Conservation (phyloP, 1,284 basidiomycete species). For the Fomitopsis schrenkii region DNA sequence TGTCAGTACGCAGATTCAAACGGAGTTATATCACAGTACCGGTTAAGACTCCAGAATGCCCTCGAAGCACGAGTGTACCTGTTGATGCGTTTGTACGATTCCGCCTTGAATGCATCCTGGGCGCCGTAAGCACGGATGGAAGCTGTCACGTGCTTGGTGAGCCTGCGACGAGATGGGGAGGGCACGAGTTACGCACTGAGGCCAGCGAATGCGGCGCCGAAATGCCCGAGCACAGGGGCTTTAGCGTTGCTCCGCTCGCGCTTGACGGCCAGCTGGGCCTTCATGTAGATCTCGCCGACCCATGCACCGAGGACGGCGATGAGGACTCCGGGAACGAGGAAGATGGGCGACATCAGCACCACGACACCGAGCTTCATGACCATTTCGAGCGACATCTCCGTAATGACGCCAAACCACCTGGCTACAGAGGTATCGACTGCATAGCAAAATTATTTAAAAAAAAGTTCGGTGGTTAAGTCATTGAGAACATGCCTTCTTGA, state of each 20-base stretch:
- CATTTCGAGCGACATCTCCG: slow-evolving; percentile 26
- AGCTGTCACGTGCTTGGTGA: slow-evolving; percentile 28
- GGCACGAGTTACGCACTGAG: slow-evolving; percentile 40
- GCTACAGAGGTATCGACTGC: slow-evolving; percentile 30
- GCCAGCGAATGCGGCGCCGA: slow-evolving; percentile 65
- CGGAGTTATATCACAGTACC: slow-evolving; percentile 27
- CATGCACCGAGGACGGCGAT: slow-evolving; percentile 38
- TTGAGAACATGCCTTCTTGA: slow-evolving; percentile 27
- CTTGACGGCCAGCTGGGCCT: slow-evolving; percentile 71
- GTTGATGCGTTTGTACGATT: slow-evolving; percentile 45
- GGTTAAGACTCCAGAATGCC: slow-evolving; percentile 50
- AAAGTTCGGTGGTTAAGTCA: no score
- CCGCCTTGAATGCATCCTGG: slow-evolving; percentile 40
- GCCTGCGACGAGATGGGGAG: no score
- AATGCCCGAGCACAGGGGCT: slow-evolving; percentile 64
- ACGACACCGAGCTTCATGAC: slow-evolving; percentile 37
- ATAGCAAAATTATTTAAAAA: no score
- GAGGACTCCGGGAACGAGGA: slow-evolving; percentile 31
- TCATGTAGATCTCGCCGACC: slow-evolving; percentile 51
- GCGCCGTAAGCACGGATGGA: slow-evolving; percentile 62
- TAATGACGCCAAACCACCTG: slow-evolving; percentile 16
- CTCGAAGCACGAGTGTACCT: slow-evolving; percentile 41
- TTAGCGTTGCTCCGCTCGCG: slow-evolving; percentile 61
- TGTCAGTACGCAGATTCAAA: neutral
- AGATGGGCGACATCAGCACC: slow-evolving; percentile 37